Base-by-base conservation (phyloP, 2,329 filamentous ascomycete genomes). In the Sarocladiaceae sp. region DNA sequence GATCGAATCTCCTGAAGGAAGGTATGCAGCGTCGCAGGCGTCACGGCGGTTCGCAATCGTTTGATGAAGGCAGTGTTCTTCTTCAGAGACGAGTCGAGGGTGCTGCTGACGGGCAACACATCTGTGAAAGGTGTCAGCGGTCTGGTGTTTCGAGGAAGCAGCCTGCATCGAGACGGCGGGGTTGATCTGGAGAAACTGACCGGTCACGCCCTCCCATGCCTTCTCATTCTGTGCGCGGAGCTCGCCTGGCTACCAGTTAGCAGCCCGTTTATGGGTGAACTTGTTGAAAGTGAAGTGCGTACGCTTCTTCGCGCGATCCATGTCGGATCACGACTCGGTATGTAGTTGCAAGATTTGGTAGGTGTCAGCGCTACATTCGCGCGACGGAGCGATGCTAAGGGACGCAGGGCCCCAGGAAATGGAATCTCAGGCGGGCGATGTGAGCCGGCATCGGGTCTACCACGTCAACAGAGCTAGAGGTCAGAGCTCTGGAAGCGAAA, bases 21-120 rank as follows among this genome's bases (percentile, higher is more conserved):
- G 47, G 88, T 93, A 53, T 78, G 73, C 45, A 90, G 80, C 45
- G 85, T 87, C 46, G 88, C 74, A 40, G 87, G 70, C 51, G 85
- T 90, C 51, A 97, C 83, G 48, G 88, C 87, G 47, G 91, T 96
- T 55, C 91, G 87, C 45, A 97, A 75, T 58, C 91, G 88, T 68
- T 95, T 96, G 61, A 97, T 97, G 64, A 97, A 96, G 53, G 90
- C 89, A 3, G 91, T 97, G 58, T 97, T 97, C 73, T 96, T 97
- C 70, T 95, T 96, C 64, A 97, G 75, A 43, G 90, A 93, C 43
- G 91, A 95, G 65, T 97, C 91, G 58, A 97, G 83, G 23, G 86
- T 85, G 59, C 78, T 77, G 63, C 80, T 82, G 54, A 93, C 82
- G 44, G 79, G 67, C 58, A 94, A 88, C 50, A 94, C 69, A 70